These are phyloP conservation scores for Sporobolomyces pararoseus DNA, from an alignment of 768 basidiomycete genomes.

Conservation along the genomic window DNA sequence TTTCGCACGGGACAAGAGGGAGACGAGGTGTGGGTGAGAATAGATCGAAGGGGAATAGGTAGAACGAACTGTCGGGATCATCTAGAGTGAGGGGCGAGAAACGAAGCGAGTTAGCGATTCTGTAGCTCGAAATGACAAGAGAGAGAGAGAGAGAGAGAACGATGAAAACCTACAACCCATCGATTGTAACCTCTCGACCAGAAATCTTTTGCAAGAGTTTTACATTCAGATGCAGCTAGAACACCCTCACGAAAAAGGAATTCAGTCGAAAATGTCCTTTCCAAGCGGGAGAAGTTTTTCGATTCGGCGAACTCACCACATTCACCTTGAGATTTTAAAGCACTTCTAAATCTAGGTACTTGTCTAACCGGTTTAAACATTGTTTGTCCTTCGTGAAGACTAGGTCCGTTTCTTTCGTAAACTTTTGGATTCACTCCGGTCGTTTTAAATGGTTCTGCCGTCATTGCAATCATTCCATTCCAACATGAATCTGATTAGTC, in stretches of 20 bases:
- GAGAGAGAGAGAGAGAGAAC: background rate
- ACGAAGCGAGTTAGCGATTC: background rate
- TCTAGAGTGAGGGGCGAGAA: constrained; percentile 5
- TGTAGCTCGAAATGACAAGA: too few species aligned
- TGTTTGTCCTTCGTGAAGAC: background rate
- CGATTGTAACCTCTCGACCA: constrained; percentile 34
- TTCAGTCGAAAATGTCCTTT: too few species aligned
- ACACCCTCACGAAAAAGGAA: too few species aligned
- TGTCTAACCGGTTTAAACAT: background rate
- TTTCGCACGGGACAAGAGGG: constrained; percentile 8
- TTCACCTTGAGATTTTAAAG: constrained; percentile 1
- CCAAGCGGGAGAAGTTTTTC: too few species aligned
- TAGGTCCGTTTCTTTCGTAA: background rate
- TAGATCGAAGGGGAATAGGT: constrained; percentile 25
- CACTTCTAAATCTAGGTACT: constrained; percentile 13
- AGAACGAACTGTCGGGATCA: constrained; percentile 34
- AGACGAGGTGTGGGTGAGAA: constrained; percentile 25
- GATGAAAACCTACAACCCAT: constrained; percentile 23
- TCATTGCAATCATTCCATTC: constrained; percentile 46
- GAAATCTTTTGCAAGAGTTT: constrained; percentile 35
- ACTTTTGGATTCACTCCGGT: background rate
- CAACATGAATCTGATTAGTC: constrained; percentile 44
- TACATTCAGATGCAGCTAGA: constrained; percentile 37
- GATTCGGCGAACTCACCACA: constrained; percentile 13
- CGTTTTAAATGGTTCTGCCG: constrained; percentile 38